Evolutionary conservation across 306 rosid genomes (phyloP), one percentile per base, ranked within the genome.

Genomic region (Quercus mongolica): DNA sequence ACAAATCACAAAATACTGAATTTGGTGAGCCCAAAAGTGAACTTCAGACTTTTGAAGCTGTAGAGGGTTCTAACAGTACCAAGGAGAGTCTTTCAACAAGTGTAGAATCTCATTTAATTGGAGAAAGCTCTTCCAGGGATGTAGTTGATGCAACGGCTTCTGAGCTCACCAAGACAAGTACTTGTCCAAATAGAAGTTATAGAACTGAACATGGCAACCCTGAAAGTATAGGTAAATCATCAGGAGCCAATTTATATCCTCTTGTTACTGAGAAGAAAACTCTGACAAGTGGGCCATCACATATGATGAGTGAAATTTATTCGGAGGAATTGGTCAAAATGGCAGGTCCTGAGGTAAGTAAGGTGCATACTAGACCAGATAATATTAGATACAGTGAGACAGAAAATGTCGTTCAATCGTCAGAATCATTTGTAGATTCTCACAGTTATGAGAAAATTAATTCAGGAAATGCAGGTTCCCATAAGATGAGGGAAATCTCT

Each of bases 51-150:
- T 46, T 56, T 44, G 51, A 59, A 31, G 46, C 57, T n/a, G 35
- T 35, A 44, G 51, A 49, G 4, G 49, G 76, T 20, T 23, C 76
- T 35, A 57, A 38, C 33, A 33, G 73, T 75, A 51, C 56, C 68
- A 70, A 76, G 58, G 77, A 76, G 18, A 33, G 58, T 69, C 23
- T 57, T 59, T 75, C 76, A 75, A 57, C 46, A 44, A 35, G 56
- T 49, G 26, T 25, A 58, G 31, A 56, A 68, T 75, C 56, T 28
- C 63, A 69, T 18, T 6, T 58, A 38, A 62, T 26, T 5, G 44
- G 21, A 59, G 76, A 70, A 71, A 57, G 33, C 73, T 68, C 73
- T 74, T 63, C 62, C 59, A 31, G 46, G 12, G 83, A 80, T 74
- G 59, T 74, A 30, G 69, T 35, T 74, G 46, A 30, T 30, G 14